Evolutionary conservation across 345 rosid genomes (phyloP), one percentile per base, ranked within the genome.

Genomic region (Populus davidiana): DNA sequence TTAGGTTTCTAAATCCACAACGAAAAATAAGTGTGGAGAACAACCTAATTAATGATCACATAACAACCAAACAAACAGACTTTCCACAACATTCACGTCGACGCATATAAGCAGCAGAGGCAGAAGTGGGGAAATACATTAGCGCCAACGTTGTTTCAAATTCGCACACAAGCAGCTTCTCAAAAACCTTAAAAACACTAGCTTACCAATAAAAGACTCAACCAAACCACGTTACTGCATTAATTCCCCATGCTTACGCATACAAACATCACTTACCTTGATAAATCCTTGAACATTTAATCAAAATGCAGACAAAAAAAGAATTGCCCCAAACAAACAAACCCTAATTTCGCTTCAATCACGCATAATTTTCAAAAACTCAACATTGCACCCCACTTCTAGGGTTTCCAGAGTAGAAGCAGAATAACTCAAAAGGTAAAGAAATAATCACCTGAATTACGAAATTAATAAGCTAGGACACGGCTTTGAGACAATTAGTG

Each of bases 361-460:
- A 69, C 25, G 49, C 23, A 76, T 5, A 76, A 76, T 76, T 76
- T 23, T 18, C 54, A 17, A 25, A 43, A 66, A 72, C 8, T 66
- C 35, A 72, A 78, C 65, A 66, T 78, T 65, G 54, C 38, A 72
- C 14, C 6, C 61, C 64, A 64, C 25, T 63, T 49, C 77, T 73
- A 79, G 81, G 77, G 77, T 79, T 79, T 72, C 61, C 43, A 39
- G 17, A 52, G 18, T 43, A 43, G 47, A 23, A 72, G 25, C 67
- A 25, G 20, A 20, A 67, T 20, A 73, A 67, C 66, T 73, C 33
- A 27, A 14, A 33, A 43, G 36, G 47, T 11, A 43, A 47, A 59
- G 61, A 14, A 74, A 25, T 35, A 78, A 67, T 73, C 77, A 79
- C 77, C 81, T 79, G 81, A 73, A 65, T 79, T 67, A 56, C 20